These are phyloP conservation scores for Populus hybrid DNA, from an alignment of 441 rosid genomes.

Conservation along the genomic window DNA sequence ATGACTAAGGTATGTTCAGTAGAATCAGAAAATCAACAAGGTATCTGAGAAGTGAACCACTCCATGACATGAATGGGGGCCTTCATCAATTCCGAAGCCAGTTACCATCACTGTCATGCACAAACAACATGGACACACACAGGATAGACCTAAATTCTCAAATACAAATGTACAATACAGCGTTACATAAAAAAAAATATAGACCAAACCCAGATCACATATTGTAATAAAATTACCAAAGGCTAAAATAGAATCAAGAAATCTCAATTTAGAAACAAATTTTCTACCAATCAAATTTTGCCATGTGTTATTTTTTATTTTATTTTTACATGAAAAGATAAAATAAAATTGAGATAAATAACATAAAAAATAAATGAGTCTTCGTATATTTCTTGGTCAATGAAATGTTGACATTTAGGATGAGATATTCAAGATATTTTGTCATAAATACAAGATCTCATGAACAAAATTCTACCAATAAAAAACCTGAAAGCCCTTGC, in stretches of 20 bases:
- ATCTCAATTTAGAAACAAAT: neutral
- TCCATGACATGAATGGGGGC: conserved; percentile 71
- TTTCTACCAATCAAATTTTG: no score
- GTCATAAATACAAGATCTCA: no score
- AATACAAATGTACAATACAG: neutral
- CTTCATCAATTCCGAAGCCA: conserved; percentile 65
- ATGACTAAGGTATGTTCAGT: neutral
- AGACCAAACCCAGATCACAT: conserved; percentile 7
- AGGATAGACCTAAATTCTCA: conserved; percentile 5
- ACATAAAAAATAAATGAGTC: no score
- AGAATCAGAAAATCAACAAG: conserved; percentile 35
- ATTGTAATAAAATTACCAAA: neutral
- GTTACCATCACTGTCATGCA: conserved; percentile 59
- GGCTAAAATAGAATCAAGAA: neutral
- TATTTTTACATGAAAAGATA: no score
- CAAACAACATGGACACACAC: conserved; percentile 58
- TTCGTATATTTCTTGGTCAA: no score
- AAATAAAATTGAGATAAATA: no score
- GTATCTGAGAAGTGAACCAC: conserved; percentile 69
- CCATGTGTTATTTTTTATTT: no score
- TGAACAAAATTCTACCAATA: no score
- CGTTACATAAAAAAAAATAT: neutral
- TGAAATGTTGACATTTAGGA: no score
- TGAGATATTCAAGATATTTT: no score
- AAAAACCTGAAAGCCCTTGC: no score